A percentile compares a stretch with the other conserved stretches of the same genome.
Evolutionary conservation across 2,329 filamentous ascomycete species (phyloP).

Genomic region (Metarhizium guizhouense): DNA sequence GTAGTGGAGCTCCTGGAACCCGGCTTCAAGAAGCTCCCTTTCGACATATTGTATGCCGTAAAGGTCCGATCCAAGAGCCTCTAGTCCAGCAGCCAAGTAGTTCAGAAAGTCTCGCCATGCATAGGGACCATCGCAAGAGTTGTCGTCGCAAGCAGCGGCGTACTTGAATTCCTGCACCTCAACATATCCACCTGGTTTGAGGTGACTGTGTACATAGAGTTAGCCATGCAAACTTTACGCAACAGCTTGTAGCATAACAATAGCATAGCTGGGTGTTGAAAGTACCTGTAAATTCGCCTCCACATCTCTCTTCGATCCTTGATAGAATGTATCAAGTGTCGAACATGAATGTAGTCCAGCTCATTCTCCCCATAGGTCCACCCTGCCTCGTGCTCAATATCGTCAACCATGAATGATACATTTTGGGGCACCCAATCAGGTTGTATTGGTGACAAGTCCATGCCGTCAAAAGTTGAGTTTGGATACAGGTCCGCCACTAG

Average conservation of each 20-base stretch:
- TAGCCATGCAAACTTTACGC: neutral
- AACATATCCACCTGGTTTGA: conserved; percentile 43
- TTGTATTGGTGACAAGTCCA: conserved; percentile 44
- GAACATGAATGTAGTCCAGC: conserved; percentile 42
- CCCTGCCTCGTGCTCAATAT: conserved; percentile 40
- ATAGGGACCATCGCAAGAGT: conserved; percentile 32
- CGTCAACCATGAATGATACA: conserved; percentile 42
- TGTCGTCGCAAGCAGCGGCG: conserved; percentile 34
- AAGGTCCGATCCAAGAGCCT: conserved; percentile 31
- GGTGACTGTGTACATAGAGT: conserved; percentile 26
- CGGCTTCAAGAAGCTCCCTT: conserved; percentile 27
- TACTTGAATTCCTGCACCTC: conserved; percentile 40
- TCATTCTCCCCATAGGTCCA: conserved; percentile 36
- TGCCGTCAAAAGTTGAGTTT: conserved; percentile 33
- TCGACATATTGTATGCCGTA: conserved; percentile 28
- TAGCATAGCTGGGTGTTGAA: neutral
- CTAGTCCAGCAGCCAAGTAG: conserved; percentile 31
- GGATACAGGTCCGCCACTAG: conserved; percentile 40
- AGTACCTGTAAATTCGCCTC: conserved; percentile 33
- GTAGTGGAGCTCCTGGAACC: conserved; percentile 32
- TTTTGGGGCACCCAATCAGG: conserved; percentile 42
- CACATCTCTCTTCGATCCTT: conserved; percentile 31
- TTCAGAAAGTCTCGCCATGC: conserved; percentile 37
- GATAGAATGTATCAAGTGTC: conserved; percentile 36
- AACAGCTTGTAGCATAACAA: neutral